These are phyloP conservation scores for Lipomyces mesembrius DNA, from an alignment of 805 yeast species.

Conservation along the genomic window DNA sequence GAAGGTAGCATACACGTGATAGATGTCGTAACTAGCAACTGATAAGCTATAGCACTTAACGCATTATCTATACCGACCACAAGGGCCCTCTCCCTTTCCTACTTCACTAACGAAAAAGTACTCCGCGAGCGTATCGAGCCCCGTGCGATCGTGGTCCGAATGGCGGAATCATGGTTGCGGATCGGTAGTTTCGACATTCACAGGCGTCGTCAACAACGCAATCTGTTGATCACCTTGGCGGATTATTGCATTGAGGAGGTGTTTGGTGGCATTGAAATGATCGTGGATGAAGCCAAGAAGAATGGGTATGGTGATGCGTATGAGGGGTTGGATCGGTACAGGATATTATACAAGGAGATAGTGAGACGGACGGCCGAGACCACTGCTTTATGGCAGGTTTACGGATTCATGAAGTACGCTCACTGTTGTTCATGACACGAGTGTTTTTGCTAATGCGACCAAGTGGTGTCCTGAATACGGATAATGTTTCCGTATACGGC, in stretches of 20 bases:
- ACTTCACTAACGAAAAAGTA: conserved; percentile 76
- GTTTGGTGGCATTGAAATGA: conserved; percentile 50
- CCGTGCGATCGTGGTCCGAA: conserved; percentile 83
- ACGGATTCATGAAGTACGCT: conserved; percentile 74
- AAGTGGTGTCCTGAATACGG: conserved; percentile 88
- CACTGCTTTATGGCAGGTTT: conserved; percentile 49
- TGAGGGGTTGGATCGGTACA: conserved; percentile 58
- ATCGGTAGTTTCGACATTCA: conserved; percentile 87
- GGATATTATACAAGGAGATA: conserved; percentile 70
- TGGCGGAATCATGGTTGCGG: conserved; percentile 85
- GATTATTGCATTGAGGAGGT: conserved; percentile 75
- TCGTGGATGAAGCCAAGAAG: conserved; percentile 39
- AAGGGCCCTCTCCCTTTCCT: conserved; percentile 74
- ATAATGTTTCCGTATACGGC: conserved; percentile 89
- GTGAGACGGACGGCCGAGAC: conserved; percentile 46
- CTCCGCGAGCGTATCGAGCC: conserved; percentile 68
- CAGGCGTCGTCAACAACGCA: conserved; percentile 70
- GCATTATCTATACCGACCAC: conserved; percentile 87
- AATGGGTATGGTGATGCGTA: conserved; percentile 36
- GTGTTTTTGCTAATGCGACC: background rate
- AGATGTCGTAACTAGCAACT: background rate
- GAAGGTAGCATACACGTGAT: conserved; percentile 54
- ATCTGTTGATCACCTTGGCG: conserved; percentile 64
- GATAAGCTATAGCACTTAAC: conserved; percentile 48
- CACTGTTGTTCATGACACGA: background rate